Evolutionary conservation across 352 stramenopile genomes (phyloP).

Genomic region (Elongisporangium prolatum): DNA sequence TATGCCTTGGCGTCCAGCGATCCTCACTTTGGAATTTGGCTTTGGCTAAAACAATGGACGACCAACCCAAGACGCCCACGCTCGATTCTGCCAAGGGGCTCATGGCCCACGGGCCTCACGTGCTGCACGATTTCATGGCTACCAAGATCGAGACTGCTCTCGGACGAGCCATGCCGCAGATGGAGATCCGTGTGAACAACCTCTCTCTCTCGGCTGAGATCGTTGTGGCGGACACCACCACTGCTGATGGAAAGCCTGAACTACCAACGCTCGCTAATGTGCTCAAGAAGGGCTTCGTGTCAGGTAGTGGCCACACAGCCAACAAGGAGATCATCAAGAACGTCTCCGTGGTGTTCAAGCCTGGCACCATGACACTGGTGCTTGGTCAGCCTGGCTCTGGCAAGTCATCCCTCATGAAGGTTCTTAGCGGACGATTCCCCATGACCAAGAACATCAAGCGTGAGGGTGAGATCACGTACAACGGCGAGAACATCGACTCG

Average conservation of each 20-base stretch:
- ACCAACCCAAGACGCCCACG: too few species aligned
- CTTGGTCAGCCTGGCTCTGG: slow-evolving; percentile 17
- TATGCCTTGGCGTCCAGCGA: too few species aligned
- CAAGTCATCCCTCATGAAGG: too few species aligned
- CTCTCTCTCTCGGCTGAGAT: too few species aligned
- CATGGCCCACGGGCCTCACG: slow-evolving; percentile 13
- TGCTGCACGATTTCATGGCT: too few species aligned
- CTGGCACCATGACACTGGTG: slow-evolving; percentile 19
- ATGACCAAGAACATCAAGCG: slow-evolving; percentile 9
- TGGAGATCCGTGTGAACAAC: too few species aligned
- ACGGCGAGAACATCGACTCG: too few species aligned
- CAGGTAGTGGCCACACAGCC: slow-evolving; percentile 22
- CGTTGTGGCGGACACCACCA: too few species aligned
- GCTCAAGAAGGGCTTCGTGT: slow-evolving; percentile 19
- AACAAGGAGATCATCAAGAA: slow-evolving; percentile 39
- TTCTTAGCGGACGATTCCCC: slow-evolving; percentile 21
- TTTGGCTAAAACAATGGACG: too few species aligned
- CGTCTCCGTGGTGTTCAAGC: slow-evolving; percentile 31
- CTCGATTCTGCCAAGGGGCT: slow-evolving; percentile 13
- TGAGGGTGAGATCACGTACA: slow-evolving; percentile 29
- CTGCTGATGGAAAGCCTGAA: slow-evolving; percentile 11
- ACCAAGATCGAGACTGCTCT: too few species aligned
- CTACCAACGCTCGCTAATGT: slow-evolving; percentile 32
- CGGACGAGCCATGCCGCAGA: too few species aligned
- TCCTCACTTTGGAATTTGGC: too few species aligned